Evolutionary conservation across 106 monocot species (phyloP).

Genomic region (Agapanthus africanus): DNA sequence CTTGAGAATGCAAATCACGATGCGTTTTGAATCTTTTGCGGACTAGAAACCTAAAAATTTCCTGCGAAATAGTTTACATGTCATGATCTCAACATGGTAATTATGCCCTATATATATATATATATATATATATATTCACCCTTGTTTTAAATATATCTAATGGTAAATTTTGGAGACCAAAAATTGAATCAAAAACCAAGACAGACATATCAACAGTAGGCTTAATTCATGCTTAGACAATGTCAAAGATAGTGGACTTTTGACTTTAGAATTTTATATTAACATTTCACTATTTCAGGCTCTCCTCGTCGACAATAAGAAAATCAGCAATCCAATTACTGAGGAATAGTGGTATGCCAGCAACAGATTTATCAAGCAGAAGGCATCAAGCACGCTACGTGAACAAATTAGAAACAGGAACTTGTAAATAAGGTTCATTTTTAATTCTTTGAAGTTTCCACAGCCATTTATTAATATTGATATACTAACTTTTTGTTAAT

Average conservation of each 20-base stretch:
- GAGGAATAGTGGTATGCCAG: background rate
- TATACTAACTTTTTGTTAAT: background rate
- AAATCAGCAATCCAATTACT: background rate
- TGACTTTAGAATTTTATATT: background rate
- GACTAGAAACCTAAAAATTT: too few species aligned
- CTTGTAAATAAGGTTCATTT: background rate
- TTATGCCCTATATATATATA: too few species aligned
- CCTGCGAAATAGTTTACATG: background rate
- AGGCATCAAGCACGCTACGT: background rate
- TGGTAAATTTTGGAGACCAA: background rate
- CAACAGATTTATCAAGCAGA: background rate
- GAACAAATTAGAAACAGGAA: background rate
- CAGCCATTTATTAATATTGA: background rate
- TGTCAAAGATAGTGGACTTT: background rate
- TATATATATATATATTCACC: background rate
- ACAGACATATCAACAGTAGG: background rate
- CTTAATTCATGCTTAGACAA: background rate
- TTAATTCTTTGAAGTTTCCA: background rate
- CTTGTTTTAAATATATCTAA: background rate
- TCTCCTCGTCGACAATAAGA: background rate
- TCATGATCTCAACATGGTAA: background rate
- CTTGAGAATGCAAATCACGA: too few species aligned
- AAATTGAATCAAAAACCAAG: background rate
- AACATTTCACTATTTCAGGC: background rate
- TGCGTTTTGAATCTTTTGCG: too few species aligned